Evolutionary conservation across 1,284 basidiomycete genomes (phyloP), one percentile per base, ranked within the genome.

Genomic region (Rhodotorula sp.): DNA sequence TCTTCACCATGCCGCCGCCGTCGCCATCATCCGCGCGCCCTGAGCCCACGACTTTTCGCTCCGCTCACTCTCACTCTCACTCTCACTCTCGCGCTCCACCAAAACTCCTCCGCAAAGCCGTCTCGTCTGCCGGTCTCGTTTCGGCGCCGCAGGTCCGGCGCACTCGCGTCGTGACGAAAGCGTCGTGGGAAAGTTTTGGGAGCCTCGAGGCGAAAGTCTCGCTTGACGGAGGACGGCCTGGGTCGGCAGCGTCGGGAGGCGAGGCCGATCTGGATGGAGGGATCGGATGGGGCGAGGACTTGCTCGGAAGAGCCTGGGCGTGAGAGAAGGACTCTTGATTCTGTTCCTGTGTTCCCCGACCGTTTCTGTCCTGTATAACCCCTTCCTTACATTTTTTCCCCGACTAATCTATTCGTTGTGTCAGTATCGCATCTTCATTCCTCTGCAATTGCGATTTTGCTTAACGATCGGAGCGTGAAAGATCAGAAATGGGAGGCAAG

Each of bases 61-160:
- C 49, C 18, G 4, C 28, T 18, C 28, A 21, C 18, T 3, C 28
- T 18, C 28, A 21, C 18, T 3, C 28, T 18, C 28, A 21, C 1
- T 6, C 50, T 60, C 43, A 45, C 18, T 18, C 47, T 18, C 34
- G 47, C 31, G 50, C 45, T 47, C 31, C 60, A 16, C 67, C 67
- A 1, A 54, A 55, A 8, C 57, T 68, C 26, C 62, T 68, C 55
- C 56, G 67, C 28, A 68, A 63, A 28, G 67, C 67, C 15, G 67
- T 68, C 26, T 47, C 54, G 16, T 60, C 62, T 7, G 62, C 62
- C 21, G 62, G 63, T 2, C 55, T 64, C 31, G 67, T 69, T 52
- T 54, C 62, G 26, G 61, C 62, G 7, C 55, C 55, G 7, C 38
- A 43, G 47, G 60, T 64, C 15, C 49, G 52, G 23, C 48, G 54